These are phyloP conservation scores for Fraxinus greggii DNA, from an alignment of 305 asterid species.

Conservation along the genomic window DNA sequence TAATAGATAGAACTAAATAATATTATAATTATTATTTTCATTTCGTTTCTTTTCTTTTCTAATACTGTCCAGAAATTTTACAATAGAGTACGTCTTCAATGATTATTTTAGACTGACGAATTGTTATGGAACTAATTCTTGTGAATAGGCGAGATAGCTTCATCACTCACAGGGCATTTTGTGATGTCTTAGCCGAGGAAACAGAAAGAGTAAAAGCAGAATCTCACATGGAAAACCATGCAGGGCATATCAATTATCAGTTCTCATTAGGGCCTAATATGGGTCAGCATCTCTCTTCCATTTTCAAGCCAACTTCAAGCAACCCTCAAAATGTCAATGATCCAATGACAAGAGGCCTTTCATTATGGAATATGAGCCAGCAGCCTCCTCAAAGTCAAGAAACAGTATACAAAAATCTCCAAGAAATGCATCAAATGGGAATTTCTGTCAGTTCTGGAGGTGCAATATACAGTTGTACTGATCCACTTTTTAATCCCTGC, in stretches of 20 bases:
- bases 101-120: neutral
- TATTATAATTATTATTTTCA: neutral
- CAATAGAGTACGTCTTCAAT: neutral
- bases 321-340: constrained; percentile 24
- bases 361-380: constrained; percentile 52
- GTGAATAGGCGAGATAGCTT: constrained; percentile 79
- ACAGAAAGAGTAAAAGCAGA: constrained; percentile 75
- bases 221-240: constrained; percentile 40
- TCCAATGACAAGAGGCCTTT: constrained; percentile 29
- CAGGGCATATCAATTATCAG: constrained; percentile 40
- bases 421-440: constrained; percentile 45
- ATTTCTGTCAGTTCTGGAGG: constrained; percentile 29
- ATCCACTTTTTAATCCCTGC: constrained; percentile 26
- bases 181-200: constrained; percentile 90
- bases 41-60: neutral
- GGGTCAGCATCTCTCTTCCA: constrained; percentile 52
- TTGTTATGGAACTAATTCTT: neutral
- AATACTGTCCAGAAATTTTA: neutral
- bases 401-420: constrained; percentile 37
- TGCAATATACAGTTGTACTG: constrained; percentile 23
- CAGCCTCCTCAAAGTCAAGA: constrained; percentile 30
- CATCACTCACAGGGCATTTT: constrained; percentile 90
- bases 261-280: constrained; percentile 47
- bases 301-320: constrained; percentile 44
- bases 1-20: neutral